Base-by-base conservation (phyloP, 148 eudicot genomes). In the Spergularia bocconei region DNA sequence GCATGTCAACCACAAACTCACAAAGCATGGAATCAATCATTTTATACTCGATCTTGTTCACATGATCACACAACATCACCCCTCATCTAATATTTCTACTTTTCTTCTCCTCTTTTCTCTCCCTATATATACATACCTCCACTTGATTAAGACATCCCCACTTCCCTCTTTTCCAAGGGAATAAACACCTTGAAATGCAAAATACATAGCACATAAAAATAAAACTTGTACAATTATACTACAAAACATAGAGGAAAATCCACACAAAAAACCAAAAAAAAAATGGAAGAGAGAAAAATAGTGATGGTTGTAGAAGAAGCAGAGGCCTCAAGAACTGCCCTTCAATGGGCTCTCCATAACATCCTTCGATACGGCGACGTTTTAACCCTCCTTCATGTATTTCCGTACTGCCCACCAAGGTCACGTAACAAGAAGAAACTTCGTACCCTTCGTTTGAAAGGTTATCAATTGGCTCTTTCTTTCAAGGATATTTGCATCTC, bases 231-330 rank as follows among this genome's bases (percentile, higher is more conserved):
- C 48, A 44, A 6, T 5, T 29, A 29, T 29, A 29, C 36, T 29
- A 29, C 36, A 29, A 29, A 3, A 29, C 36, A 29, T 3, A 29
- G 36, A 29, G 25, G 25, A 23, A 23, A 23, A 23, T 23, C 25
- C 44, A 4, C n/a, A n/a, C n/a, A 5, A 29, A 21, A 12, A 5
- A 36, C 1, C 13, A 11, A 19, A 3, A 69, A 55, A 16, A 9
- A 7, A 6, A 84, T 87, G 85, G 95, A 91, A 58, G 86, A 50
- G 39, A 85, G 85, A 76, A 91, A 91, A 76, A 90, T 91, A 82
- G 96, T 91, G 73, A 93, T 91, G 75, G 89, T 92, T 2, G 98
- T 94, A 74, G 98, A 94, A 84, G 98, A 94, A 29, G 84, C 59
- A 8, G 97, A 94, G 36, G 89, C 79, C 12, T 87, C 98, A 25